Evolutionary conservation across 441 rosid genomes (phyloP).

Genomic region (Euphorbia corollata): DNA sequence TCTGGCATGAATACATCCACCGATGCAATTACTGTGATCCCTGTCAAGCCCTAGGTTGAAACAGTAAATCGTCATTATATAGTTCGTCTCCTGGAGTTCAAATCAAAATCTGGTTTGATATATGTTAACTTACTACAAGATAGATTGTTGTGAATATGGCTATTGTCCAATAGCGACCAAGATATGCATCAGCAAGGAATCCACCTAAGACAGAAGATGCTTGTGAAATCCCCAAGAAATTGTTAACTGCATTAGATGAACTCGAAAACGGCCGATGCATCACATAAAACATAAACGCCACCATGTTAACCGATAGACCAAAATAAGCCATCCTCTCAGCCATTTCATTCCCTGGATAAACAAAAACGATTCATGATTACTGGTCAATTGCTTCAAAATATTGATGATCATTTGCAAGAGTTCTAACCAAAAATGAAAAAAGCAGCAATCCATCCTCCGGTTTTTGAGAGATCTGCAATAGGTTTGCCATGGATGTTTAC

Average conservation of each 20-base stretch:
- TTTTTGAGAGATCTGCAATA: constrained; percentile 67
- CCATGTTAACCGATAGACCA: constrained; percentile 93
- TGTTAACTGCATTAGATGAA: constrained; percentile 79
- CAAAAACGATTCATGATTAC: not conserved
- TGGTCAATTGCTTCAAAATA: not conserved
- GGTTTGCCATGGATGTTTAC: constrained; percentile 79
- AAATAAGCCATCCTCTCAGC: constrained; percentile 97
- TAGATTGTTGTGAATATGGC: constrained; percentile 84
- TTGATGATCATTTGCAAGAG: no score
- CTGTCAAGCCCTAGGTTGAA: constrained; percentile 55
- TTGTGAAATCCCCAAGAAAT: constrained; percentile 86
- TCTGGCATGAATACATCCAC: constrained; percentile 52
- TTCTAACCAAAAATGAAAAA: constrained; percentile 72
- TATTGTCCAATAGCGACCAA: constrained; percentile 88
- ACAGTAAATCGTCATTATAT: not conserved
- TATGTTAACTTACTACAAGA: constrained; percentile 47
- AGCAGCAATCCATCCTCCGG: constrained; percentile 94
- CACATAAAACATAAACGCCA: constrained; percentile 76
- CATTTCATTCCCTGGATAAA: constrained; percentile 75
- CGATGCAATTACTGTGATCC: constrained; percentile 70
- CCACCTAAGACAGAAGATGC: constrained; percentile 90
- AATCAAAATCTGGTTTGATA: not conserved
- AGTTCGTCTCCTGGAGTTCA: not conserved
- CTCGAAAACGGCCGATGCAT: constrained; percentile 81
- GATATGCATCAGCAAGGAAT: constrained; percentile 89